Evolutionary conservation across 164 flowering plant species (phyloP).

Genomic region (Macadamia tetraphylla): DNA sequence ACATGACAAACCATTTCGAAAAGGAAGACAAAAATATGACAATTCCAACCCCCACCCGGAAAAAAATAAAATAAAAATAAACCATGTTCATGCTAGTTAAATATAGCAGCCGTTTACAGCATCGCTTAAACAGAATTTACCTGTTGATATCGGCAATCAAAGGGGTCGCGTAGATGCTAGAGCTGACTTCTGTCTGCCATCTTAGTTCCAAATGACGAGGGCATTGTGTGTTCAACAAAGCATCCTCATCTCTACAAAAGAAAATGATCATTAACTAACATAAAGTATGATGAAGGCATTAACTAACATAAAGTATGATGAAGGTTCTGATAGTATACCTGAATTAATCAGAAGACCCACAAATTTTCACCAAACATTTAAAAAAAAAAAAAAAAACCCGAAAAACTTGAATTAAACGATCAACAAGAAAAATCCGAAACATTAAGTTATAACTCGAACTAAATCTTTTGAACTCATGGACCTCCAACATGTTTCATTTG

Average conservation of each 20-base stretch:
- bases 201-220: constrained; percentile 86
- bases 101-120: too few relatives aligned
- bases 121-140: constrained; percentile 20
- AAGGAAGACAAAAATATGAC: too few relatives aligned
- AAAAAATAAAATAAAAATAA: too few relatives aligned
- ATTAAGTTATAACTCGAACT: background rate
- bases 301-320: background rate
- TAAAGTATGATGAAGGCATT: background rate
- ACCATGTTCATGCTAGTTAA: too few relatives aligned
- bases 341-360: too few relatives aligned
- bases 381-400: background rate
- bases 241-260: constrained; percentile 73
- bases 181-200: constrained; percentile 98
- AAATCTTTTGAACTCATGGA: too few relatives aligned
- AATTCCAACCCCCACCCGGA: too few relatives aligned
- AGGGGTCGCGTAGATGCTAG: constrained; percentile 94
- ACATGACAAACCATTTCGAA: too few relatives aligned
- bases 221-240: constrained; percentile 78
- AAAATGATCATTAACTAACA: background rate
- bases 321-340: background rate
- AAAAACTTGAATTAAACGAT: too few relatives aligned
- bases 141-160: constrained; percentile 95
- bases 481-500: too few relatives aligned
- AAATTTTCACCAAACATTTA: too few relatives aligned
- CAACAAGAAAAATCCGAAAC: background rate